Evolutionary conservation across 2,329 filamentous ascomycete species (phyloP).

Genomic region (Parafenestella ontariensis): DNA sequence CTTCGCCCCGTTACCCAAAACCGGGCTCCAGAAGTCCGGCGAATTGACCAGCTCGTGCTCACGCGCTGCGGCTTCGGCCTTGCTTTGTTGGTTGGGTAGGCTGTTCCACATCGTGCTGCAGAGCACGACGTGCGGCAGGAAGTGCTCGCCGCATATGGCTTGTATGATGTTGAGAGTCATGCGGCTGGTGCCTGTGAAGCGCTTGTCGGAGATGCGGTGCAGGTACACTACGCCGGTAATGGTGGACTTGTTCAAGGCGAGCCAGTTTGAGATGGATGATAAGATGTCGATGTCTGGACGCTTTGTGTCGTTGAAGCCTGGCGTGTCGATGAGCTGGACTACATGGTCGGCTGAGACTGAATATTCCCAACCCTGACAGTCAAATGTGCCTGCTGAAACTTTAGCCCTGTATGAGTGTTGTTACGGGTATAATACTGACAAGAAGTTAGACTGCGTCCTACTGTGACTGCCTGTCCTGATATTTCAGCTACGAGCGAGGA

Average conservation of each 20-base stretch:
- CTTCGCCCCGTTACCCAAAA: not conserved
- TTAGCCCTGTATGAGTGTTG: not conserved
- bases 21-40: not conserved
- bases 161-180: not conserved
- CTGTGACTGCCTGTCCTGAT: not conserved
- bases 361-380: not conserved
- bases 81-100: not conserved
- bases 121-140: not conserved
- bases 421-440: not conserved
- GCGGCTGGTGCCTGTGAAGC: not conserved
- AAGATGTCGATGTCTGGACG: not conserved
- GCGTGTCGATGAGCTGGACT: not conserved
- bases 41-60: not conserved
- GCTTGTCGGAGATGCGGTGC: not conserved
- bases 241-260: not conserved
- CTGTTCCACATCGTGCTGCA: not conserved
- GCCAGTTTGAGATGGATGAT: not conserved
- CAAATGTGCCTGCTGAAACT: not conserved
- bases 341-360: not conserved
- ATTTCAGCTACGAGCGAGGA: not conserved
- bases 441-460: not conserved
- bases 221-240: not conserved
- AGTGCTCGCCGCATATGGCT: not conserved
- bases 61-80: not conserved
- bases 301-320: not conserved